Evolutionary conservation across 176 grass and related monocot genomes (phyloP).

Genomic region (Tillandsia fasciculata): DNA sequence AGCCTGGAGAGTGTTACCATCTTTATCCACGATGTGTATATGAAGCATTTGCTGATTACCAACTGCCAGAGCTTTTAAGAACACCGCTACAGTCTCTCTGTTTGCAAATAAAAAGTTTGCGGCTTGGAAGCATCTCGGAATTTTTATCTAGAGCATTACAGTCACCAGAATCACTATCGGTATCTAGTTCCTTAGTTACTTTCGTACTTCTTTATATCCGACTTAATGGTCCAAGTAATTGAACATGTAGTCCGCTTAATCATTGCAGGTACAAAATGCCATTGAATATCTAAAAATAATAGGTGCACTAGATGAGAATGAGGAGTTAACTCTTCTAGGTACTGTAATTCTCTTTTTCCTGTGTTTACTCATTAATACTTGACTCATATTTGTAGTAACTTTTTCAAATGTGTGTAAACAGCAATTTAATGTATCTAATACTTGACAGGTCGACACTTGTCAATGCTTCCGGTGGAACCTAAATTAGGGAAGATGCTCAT

Average conservation of each 20-base stretch:
- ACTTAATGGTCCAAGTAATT: no score
- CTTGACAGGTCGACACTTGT: conserved; percentile 74
- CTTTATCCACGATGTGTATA: conserved; percentile 90
- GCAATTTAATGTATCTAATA: conserved; percentile 4
- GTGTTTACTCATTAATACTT: background rate
- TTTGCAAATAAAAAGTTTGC: conserved; percentile 98
- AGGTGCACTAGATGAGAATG: conserved; percentile 88
- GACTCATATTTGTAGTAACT: no score
- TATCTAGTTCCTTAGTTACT: conserved; percentile 13
- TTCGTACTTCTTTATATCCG: background rate
- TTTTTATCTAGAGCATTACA: conserved; percentile 97
- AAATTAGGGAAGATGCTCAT: conserved; percentile 99
- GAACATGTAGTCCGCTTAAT: no score
- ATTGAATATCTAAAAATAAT: conserved; percentile 96
- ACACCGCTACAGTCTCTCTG: conserved; percentile 96
- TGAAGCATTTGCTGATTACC: conserved; percentile 87
- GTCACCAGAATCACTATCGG: conserved; percentile 89
- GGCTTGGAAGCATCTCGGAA: conserved; percentile 85
- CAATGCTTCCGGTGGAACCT: conserved; percentile 95
- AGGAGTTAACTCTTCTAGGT: conserved; percentile 94
- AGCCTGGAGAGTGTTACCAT: conserved; percentile 93
- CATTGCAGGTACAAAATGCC: conserved; percentile 86
- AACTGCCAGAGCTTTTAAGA: conserved; percentile 91
- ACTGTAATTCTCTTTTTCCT: background rate
- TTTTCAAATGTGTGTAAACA: background rate